Evolutionary conservation across 805 yeast genomes (phyloP).

Genomic region (Wickerhamiella alocasiicola): DNA sequence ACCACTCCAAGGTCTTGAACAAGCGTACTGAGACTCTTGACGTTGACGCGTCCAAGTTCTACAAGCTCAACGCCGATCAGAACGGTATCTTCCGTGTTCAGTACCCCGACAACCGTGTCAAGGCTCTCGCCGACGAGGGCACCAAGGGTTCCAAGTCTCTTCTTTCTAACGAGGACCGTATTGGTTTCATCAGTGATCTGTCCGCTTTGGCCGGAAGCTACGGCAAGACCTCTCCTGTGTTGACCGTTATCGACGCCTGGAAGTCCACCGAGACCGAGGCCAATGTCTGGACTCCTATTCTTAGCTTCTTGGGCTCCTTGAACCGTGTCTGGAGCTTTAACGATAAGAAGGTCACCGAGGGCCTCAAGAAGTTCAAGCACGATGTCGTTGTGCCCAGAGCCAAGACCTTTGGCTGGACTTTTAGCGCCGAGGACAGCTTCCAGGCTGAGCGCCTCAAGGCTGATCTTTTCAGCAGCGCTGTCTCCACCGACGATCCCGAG

Average conservation of each 20-base stretch:
- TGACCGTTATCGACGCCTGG: conserved; percentile 42
- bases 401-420: conserved; percentile 51
- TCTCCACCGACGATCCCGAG: conserved; percentile 26
- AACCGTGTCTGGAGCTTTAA: conserved; percentile 40
- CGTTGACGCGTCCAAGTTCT: conserved; percentile 35
- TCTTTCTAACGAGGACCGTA: conserved; percentile 46
- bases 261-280: conserved; percentile 38
- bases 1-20: conserved; percentile 39
- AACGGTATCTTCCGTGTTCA: conserved; percentile 50
- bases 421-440: conserved; percentile 42
- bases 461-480: conserved; percentile 33
- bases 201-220: conserved; percentile 44
- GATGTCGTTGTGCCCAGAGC: conserved; percentile 46
- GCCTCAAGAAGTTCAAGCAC: conserved; percentile 35
- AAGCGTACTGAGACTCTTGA: conserved; percentile 37
- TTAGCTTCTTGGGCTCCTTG: conserved; percentile 32
- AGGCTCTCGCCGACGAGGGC: conserved; percentile 42
- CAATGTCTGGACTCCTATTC: conserved; percentile 41
- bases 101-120: conserved; percentile 40
- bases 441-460: conserved; percentile 55
- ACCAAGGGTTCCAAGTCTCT: conserved; percentile 34
- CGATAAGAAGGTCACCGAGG: conserved; percentile 30
- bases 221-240: conserved; percentile 36
- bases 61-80: conserved; percentile 49
- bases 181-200: conserved; percentile 53